Evolutionary conservation across 768 basidiomycete genomes (phyloP).

Genomic region (Kwoniella shandongensis): DNA sequence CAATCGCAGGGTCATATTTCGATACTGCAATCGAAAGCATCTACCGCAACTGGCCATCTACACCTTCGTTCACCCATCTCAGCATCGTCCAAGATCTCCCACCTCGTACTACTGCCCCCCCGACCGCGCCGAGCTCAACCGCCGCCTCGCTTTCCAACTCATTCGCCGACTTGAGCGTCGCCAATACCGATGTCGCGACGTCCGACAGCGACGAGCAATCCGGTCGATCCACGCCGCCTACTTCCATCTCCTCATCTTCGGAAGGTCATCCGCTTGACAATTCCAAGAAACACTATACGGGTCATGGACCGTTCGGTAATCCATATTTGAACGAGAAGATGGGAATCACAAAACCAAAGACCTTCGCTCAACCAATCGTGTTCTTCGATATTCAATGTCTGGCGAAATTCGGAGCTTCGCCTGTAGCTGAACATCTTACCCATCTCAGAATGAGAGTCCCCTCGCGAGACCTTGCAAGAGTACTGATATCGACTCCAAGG

Average conservation of each 20-base stretch:
- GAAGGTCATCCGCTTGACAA: constrained; percentile 54
- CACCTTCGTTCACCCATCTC: constrained; percentile 49
- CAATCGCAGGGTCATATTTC: constrained; percentile 77
- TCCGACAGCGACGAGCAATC: constrained; percentile 26
- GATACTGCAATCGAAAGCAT: constrained; percentile 68
- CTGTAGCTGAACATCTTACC: constrained; percentile 57
- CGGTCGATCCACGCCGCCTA: constrained; percentile 30
- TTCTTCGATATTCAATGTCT: constrained; percentile 68
- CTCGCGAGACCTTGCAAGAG: constrained; percentile 53
- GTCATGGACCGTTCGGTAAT: constrained; percentile 50
- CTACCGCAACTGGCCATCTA: constrained; percentile 62
- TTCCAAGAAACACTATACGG: constrained; percentile 38
- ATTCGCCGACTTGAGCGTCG: constrained; percentile 37
- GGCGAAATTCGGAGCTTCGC: constrained; percentile 57
- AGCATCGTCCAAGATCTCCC: constrained; percentile 55
- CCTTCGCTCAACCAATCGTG: constrained; percentile 78
- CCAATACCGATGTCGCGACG: neutral
- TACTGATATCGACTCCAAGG: constrained; percentile 35
- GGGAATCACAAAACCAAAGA: constrained; percentile 41
- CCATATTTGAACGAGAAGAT: constrained; percentile 48
- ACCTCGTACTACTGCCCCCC: constrained; percentile 42
- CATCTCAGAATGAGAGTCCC: constrained; percentile 73
- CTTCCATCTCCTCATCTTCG: constrained; percentile 50
- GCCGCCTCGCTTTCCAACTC: constrained; percentile 24
- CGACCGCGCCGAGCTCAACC: constrained; percentile 26